A percentile compares a stretch with the other conserved stretches of the same genome.
Evolutionary conservation across 2,329 filamentous ascomycete species (phyloP).

Genomic region (Monosporascus sp.): DNA sequence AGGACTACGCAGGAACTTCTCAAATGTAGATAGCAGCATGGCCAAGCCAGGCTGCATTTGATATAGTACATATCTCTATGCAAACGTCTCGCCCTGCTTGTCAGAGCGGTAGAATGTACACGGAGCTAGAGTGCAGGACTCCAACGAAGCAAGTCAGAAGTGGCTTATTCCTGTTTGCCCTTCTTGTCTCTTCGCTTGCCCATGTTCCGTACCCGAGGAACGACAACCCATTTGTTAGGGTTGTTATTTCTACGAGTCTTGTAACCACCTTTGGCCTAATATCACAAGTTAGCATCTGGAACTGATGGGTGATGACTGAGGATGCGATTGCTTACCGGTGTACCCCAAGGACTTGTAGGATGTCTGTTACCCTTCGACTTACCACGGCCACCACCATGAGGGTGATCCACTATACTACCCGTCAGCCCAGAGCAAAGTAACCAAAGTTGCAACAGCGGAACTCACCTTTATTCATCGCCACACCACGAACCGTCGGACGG

Average conservation of each 20-base stretch:
- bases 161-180: constrained; percentile 18
- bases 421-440: constrained; percentile 4
- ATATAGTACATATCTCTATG: constrained; percentile 25
- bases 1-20: neutral
- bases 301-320: constrained; percentile 1
- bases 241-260: constrained; percentile 90
- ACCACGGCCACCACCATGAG: constrained; percentile 96
- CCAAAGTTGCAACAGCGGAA: constrained; percentile 7
- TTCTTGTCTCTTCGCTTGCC: constrained; percentile 76
- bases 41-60: constrained; percentile 1
- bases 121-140: constrained; percentile 21
- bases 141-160: constrained; percentile 2
- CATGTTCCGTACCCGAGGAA: constrained; percentile 78
- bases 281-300: constrained; percentile 23
- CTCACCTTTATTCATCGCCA: constrained; percentile 95
- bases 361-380: constrained; percentile 98
- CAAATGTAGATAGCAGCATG: neutral
- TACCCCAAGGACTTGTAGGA: constrained; percentile 94
- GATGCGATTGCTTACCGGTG: constrained; percentile 62
- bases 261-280: constrained; percentile 73
- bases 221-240: constrained; percentile 85
- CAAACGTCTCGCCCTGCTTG: constrained; percentile 15
- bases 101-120: constrained; percentile 20
- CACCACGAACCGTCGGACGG: constrained; percentile 88
- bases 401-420: constrained; percentile 67